Evolutionary conservation across 768 basidiomycete species (phyloP), one percentile per base, ranked within the genome.

Genomic region (Floccularia luteovirens): DNA sequence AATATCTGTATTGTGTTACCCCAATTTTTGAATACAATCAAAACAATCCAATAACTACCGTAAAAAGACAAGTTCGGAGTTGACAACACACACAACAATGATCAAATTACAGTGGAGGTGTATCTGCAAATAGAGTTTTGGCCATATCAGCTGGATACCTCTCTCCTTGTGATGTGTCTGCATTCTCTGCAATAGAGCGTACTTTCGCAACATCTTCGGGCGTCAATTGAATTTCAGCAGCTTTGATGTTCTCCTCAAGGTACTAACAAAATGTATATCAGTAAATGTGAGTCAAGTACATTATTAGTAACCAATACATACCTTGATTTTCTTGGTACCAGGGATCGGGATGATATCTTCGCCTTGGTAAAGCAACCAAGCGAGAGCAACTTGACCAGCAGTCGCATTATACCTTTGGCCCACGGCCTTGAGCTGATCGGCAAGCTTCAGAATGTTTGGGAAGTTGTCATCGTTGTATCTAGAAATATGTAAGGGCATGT

Each of bases 361-460:
- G 0, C 61, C 62, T 37, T 69, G 62, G 0, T 61, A 56, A 14
- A 67, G 58, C 4, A 67, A 49, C 61, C 63, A 70, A 1, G 68
- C 67, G 5, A 71, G 51, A 0, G 58, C 44, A 1, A 71, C 55
- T 45, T 69, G 69, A 3, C 65, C 68, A 0, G 60, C 54, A 1
- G 60, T 65, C 11, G 57, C 60, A 1, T 47, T 37, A 44, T 68
- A 52, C 38, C 50, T 49, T 27, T 46, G 49, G 3, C 64, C 67
- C 31, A 34, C 20, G 13, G 13, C 67, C 23, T 45, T 45, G 41
- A 42, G 41, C n/a, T 35, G 36, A 13, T 66, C 61, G n/a, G 42
- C 61, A 5, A 68, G 36, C 30, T 57, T 60, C 33, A 67, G 50
- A 45, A 50, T 44, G 33, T 11, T 67, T 62, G 28, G 73, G 50